Conservation (phyloP, 805 yeast species). For the Wickerhamiella dianesei region DNA sequence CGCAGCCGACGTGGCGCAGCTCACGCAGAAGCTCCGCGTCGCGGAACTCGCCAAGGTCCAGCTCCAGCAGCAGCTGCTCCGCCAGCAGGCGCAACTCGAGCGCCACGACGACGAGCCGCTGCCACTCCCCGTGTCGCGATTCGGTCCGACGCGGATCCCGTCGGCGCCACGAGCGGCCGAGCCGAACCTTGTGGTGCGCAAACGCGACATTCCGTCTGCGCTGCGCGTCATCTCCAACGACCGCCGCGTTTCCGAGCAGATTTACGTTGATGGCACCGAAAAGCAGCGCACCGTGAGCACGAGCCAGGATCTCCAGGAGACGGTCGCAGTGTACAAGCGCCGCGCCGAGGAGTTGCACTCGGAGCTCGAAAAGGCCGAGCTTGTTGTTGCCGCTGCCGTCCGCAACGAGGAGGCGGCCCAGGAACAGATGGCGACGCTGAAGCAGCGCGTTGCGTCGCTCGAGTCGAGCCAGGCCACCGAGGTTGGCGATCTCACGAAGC, state of each 20-base stretch:
- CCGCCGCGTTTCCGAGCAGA: conserved; percentile 27
- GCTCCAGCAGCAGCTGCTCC: conserved; percentile 11
- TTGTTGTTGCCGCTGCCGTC: conserved; percentile 49
- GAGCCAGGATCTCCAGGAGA: conserved; percentile 34
- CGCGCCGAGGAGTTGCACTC: conserved; percentile 63
- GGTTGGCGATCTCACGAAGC: conserved; percentile 3
- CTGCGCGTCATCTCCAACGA: conserved; percentile 16
- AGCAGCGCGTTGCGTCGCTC: conserved; percentile 5
- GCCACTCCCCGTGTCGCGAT: not conserved
- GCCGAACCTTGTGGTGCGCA: conserved; percentile 7
- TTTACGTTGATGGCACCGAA: conserved; percentile 33
- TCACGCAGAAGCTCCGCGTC: conserved; percentile 9
- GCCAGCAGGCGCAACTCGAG: conserved; percentile 3
- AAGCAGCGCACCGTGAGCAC: conserved; percentile 33
- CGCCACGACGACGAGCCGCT: not conserved
- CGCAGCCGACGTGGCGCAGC: not conserved
- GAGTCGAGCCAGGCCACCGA: conserved; percentile 9
- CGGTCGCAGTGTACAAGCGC: conserved; percentile 47
- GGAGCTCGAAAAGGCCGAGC: conserved; percentile 67
- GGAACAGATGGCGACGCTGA: conserved; percentile 28
- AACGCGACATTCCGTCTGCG: conserved; percentile 9
- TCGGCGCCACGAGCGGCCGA: conserved; percentile 4
- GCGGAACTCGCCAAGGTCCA: conserved; percentile 18
- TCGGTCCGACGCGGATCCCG: not conserved
- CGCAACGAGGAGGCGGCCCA: conserved; percentile 44